A percentile compares a stretch with the other conserved stretches of the same genome.
Evolutionary conservation across 2,329 filamentous ascomycete species (phyloP).

Genomic region (Dothideomycetidae sp.): DNA sequence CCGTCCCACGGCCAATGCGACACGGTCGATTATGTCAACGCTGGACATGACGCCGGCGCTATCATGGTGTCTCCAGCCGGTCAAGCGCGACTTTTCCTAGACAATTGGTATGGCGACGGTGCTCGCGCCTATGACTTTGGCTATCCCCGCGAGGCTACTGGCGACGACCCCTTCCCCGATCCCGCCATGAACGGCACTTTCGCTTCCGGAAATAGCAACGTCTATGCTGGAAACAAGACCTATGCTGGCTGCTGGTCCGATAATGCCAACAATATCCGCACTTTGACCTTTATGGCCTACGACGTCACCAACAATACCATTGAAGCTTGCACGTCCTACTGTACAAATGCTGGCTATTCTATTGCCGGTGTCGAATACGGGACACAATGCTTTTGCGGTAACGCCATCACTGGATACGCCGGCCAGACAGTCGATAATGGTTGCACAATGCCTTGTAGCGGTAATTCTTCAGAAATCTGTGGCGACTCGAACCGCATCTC

Average conservation of each 20-base stretch:
- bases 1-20: slow-evolving; percentile 18
- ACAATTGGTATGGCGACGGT: slow-evolving; percentile 25
- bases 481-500: slow-evolving; percentile 21
- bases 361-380: slow-evolving; percentile 24
- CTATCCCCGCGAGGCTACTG: slow-evolving; percentile 21
- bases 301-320: slow-evolving; percentile 20
- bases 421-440: slow-evolving; percentile 20
- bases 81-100: slow-evolving; percentile 23
- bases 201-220: slow-evolving; percentile 16
- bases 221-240: slow-evolving; percentile 24
- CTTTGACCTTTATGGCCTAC: slow-evolving; percentile 18
- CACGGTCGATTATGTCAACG: slow-evolving; percentile 23
- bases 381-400: slow-evolving; percentile 24
- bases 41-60: slow-evolving; percentile 23
- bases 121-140: slow-evolving; percentile 24
- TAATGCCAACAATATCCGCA: slow-evolving; percentile 11
- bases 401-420: slow-evolving; percentile 15
- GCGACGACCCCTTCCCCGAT: slow-evolving; percentile 23
- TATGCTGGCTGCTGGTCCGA: slow-evolving; percentile 27
- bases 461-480: slow-evolving; percentile 20
- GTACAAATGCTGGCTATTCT: slow-evolving; percentile 19
- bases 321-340: slow-evolving; percentile 20
- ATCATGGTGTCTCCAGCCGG: slow-evolving; percentile 25
- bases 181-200: slow-evolving; percentile 17
- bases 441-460: slow-evolving; percentile 20